Base-by-base conservation (phyloP, 768 basidiomycete genomes). In the Tubosaeta brunneosetosa region DNA sequence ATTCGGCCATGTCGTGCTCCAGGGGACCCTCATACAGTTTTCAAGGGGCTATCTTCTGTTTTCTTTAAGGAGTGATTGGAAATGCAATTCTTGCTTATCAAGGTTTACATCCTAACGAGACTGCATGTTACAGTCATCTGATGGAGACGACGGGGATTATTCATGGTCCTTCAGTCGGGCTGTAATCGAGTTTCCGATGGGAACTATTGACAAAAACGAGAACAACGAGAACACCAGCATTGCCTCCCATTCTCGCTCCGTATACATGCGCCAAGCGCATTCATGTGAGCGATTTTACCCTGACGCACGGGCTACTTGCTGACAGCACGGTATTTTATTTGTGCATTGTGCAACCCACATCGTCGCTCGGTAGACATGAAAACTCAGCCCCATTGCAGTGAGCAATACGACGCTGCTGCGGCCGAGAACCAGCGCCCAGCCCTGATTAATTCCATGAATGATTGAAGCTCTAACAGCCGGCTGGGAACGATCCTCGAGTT, bases 141-240 rank as follows among this genome's bases (percentile, higher is more conserved):
- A 52, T 46, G 34, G 53, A 40, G 17, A 33, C 36, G 12, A 31
- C 40, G 26, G 34, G 27, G 32, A 51, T 51, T 26, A 29, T 34
- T 19, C 13, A n/a, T 41, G 46, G 45, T 44, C 36, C 34, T 12
- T 14, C 10, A 44, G 50, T 34, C 42, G n/a, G 33, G 14, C 19
- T 33, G 44, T 42, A 41, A 27, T 34, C 14, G 44, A 52, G 46
- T 51, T 42, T 51, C 44, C 51, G 44, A 41, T 40, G 51, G 44
- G 51, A 46, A 45, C 25, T 16, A 37, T 4, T 19, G 26, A 34
- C 34, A 13, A 36, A 37, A n/a, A 38, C 29, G 27, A 40, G 13
- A 14, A 40, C 51, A 33, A 26, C 44, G 38, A 50, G 32, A 33
- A 33, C 12, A 25, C 44, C 44, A 52, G n/a, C 11, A 14, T 38